phyloP scores from a whole-genome alignment of 495 filamentous ascomycete genomes.

The Podospora pseudopauciseta region DNA sequence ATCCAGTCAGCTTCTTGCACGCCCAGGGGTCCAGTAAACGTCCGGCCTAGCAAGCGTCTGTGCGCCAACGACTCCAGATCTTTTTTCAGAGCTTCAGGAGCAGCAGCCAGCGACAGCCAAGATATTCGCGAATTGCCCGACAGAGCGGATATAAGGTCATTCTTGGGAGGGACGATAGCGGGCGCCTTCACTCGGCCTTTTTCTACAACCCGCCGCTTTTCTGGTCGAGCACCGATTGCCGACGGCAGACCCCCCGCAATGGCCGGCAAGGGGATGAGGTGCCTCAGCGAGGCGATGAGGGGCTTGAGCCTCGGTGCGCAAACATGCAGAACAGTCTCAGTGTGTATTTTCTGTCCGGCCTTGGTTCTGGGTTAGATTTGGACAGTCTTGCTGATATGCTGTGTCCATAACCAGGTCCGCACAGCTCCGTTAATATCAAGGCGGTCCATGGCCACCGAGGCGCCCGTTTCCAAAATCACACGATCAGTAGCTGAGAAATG shows the following conservation, averaged over 20 bases:
- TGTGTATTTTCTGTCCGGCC: slow-evolving; percentile 15
- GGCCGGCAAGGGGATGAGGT: slow-evolving; percentile 43
- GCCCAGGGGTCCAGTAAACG: slow-evolving; percentile 18
- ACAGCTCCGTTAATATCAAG: slow-evolving; percentile 28
- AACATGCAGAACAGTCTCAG: slow-evolving; percentile 34
- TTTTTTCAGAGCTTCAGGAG: slow-evolving; percentile 23
- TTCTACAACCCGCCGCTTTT: not conserved
- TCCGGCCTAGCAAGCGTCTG: slow-evolving; percentile 22
- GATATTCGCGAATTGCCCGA: slow-evolving; percentile 8
- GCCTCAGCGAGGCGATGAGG: slow-evolving; percentile 47
- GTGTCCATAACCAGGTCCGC: slow-evolving; percentile 11
- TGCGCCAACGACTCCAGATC: slow-evolving; percentile 29
- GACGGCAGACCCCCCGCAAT: slow-evolving; percentile 22
- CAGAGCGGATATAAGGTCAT: not conserved
- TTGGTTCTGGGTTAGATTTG: not conserved
- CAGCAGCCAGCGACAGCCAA: not conserved
- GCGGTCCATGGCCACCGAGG: slow-evolving; percentile 79
- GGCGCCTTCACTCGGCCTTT: not conserved
- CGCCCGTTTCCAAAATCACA: slow-evolving; percentile 43
- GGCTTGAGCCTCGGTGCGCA: slow-evolving; percentile 41
- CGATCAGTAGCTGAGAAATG: slow-evolving; percentile 34
- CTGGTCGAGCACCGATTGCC: not conserved
- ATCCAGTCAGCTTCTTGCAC: slow-evolving; percentile 12
- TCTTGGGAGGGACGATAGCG: not conserved
- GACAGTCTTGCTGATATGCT: slow-evolving; percentile 5